Percentiles rank a stretch among this genome's conserved stretches.
Conservation (phyloP, 257 asterid genomes). For the Paulownia fortunei region DNA sequence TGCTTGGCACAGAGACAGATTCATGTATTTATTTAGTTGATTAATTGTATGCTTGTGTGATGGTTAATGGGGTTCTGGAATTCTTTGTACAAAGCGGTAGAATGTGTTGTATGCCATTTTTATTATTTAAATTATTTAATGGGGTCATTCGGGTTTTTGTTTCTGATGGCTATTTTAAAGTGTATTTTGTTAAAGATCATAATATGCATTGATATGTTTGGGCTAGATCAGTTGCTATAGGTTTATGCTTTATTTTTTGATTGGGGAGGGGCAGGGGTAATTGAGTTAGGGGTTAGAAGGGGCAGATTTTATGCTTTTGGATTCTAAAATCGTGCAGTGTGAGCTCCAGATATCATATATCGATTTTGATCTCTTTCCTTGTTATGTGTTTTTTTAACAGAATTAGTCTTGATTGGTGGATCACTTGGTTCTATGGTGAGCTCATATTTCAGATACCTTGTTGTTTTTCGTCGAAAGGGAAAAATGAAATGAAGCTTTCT, state of each 20-base stretch:
- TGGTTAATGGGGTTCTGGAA: slow-evolving; percentile 8
- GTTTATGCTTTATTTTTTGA: too few species aligned
- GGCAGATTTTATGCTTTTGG: neutral
- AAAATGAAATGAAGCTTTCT: neutral
- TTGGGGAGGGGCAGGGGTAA: too few species aligned
- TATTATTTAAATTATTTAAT: neutral
- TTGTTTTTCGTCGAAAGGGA: neutral
- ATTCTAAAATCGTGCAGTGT: slow-evolving; percentile 15
- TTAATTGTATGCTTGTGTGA: slow-evolving; percentile 1
- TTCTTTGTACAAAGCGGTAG: neutral
- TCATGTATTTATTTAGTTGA: slow-evolving; percentile 1
- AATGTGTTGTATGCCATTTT: slow-evolving; percentile 15
- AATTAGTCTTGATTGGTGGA: slow-evolving; percentile 45
- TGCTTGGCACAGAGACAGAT: neutral
- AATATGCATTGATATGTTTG: too few species aligned
- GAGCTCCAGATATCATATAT: too few species aligned
- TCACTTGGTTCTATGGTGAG: slow-evolving; percentile 71
- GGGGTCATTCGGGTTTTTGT: slow-evolving; percentile 14
- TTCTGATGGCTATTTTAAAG: too few species aligned
- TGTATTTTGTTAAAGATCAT: too few species aligned
- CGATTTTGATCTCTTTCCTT: slow-evolving; percentile 28
- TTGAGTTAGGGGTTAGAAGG: neutral
- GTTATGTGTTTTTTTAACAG: slow-evolving; percentile 42
- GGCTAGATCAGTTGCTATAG: too few species aligned
- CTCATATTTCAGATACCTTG: slow-evolving; percentile 23